Conservation (phyloP, 2,329 filamentous ascomycete species). For the Paracamarosporium sp. region DNA sequence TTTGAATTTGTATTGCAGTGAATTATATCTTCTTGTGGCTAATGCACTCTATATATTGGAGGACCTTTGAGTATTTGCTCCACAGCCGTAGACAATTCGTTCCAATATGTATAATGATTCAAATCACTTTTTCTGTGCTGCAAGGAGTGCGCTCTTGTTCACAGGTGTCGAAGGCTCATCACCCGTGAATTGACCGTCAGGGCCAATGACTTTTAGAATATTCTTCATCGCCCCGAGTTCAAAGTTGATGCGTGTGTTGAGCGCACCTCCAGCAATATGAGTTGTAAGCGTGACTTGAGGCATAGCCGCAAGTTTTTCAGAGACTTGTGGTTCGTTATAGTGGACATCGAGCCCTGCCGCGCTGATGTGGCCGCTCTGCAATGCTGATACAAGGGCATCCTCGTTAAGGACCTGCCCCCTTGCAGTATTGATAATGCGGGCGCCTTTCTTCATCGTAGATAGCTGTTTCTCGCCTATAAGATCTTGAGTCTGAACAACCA, state of each 20-base stretch:
- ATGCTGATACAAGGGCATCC: conserved; percentile 40
- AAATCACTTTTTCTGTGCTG: background rate
- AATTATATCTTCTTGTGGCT: too few species aligned
- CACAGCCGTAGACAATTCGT: background rate
- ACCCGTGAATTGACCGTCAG: conserved; percentile 58
- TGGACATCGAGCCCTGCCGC: conserved; percentile 47
- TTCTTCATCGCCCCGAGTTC: conserved; percentile 68
- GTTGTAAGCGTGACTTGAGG: conserved; percentile 54
- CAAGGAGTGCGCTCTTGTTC: conserved; percentile 44
- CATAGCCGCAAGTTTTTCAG: conserved; percentile 35
- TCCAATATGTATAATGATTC: background rate
- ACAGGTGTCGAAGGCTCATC: conserved; percentile 60
- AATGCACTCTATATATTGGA: too few species aligned
- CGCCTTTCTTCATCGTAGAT: conserved; percentile 29
- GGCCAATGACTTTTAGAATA: conserved; percentile 39
- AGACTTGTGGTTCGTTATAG: conserved; percentile 43
- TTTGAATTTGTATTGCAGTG: background rate
- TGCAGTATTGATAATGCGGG: conserved; percentile 45
- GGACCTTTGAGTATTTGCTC: background rate
- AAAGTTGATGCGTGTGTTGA: conserved; percentile 65
- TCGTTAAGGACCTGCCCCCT: conserved; percentile 45
- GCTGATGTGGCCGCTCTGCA: conserved; percentile 38
- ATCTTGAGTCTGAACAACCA: too few species aligned
- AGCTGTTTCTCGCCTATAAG: conserved; percentile 20
- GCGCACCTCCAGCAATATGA: conserved; percentile 67